phyloP scores from a whole-genome alignment of 805 yeast genomes.

The Cephaloascus albidus region DNA sequence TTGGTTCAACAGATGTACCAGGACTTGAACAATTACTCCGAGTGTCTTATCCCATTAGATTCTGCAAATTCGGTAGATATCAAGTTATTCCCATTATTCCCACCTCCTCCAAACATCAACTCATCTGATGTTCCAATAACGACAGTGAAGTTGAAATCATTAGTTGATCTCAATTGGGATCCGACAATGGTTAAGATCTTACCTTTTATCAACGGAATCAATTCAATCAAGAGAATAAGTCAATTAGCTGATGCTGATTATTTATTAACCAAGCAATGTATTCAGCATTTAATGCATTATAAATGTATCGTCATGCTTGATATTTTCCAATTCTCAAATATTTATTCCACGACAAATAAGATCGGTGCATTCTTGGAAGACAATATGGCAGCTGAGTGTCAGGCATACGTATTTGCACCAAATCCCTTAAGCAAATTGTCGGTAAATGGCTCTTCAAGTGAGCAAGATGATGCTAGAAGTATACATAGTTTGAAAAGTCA shows the following conservation, averaged over 20 bases:
- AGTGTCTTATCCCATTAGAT: conserved; percentile 90
- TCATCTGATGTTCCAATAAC: conserved; percentile 88
- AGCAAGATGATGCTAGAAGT: not conserved
- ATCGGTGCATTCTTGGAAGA: conserved; percentile 62
- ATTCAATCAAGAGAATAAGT: conserved; percentile 70
- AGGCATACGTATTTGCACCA: conserved; percentile 58
- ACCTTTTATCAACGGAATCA: conserved; percentile 83
- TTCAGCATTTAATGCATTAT: conserved; percentile 86
- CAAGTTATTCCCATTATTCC: conserved; percentile 83
- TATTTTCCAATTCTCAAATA: conserved; percentile 80
- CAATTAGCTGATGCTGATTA: conserved; percentile 76
- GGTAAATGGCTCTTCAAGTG: conserved; percentile 6
- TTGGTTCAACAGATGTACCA: conserved; percentile 85
- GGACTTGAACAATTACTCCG: conserved; percentile 91
- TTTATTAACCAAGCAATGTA: conserved; percentile 70
- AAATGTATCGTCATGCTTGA: conserved; percentile 77
- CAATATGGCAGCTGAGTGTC: conserved; percentile 74
- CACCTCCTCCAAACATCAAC: conserved; percentile 67
- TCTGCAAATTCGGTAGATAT: conserved; percentile 85
- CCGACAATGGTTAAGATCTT: conserved; percentile 88
- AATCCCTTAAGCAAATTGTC: conserved; percentile 24
- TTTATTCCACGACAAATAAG: conserved; percentile 81
- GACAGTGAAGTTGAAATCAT: conserved; percentile 61
- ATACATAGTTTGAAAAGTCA: not conserved
- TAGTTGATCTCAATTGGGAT: conserved; percentile 93